These are phyloP conservation scores for Ganoderma lingzhi DNA, from an alignment of 1,284 basidiomycete species.

Conservation along the genomic window DNA sequence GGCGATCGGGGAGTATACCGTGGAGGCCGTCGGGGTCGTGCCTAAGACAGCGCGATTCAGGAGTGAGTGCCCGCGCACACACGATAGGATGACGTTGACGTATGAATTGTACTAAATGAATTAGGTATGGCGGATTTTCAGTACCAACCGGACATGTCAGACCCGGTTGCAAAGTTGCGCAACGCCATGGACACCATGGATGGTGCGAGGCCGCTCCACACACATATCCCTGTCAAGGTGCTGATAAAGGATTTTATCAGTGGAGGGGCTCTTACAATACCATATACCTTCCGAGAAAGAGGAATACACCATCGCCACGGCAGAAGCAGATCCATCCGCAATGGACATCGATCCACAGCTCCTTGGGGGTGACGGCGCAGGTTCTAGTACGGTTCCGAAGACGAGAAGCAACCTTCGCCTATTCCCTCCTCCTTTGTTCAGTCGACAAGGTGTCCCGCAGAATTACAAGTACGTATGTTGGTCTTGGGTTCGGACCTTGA, in stretches of 20 bases:
- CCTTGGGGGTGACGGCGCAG: constrained; percentile 20
- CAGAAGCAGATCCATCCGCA: constrained; percentile 36
- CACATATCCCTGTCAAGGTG: not conserved
- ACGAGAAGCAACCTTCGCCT: constrained; percentile 66
- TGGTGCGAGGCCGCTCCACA: constrained; percentile 55
- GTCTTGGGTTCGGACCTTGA: not conserved
- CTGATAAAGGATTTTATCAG: constrained; percentile 47
- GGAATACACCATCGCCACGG: constrained; percentile 53
- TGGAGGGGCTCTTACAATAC: constrained; percentile 77
- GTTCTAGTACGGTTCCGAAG: not conserved
- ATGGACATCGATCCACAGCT: constrained; percentile 49
- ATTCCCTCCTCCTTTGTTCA: constrained; percentile 87
- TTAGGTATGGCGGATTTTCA: constrained; percentile 94
- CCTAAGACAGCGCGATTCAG: constrained; percentile 90
- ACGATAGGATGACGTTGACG: not conserved
- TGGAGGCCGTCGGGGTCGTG: constrained; percentile 80
- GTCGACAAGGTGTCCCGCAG: constrained; percentile 78
- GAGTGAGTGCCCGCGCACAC: constrained; percentile 58
- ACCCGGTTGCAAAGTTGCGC: constrained; percentile 75
- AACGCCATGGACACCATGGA: constrained; percentile 81
- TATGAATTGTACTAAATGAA: constrained; percentile 14
- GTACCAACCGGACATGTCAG: constrained; percentile 76
- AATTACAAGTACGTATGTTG: constrained; percentile 71
- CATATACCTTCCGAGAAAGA: constrained; percentile 71
- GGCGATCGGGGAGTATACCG: constrained; percentile 79